These are phyloP conservation scores for Fusarium sp. DNA, from an alignment of 2,329 filamentous ascomycete species.

Conservation along the genomic window DNA sequence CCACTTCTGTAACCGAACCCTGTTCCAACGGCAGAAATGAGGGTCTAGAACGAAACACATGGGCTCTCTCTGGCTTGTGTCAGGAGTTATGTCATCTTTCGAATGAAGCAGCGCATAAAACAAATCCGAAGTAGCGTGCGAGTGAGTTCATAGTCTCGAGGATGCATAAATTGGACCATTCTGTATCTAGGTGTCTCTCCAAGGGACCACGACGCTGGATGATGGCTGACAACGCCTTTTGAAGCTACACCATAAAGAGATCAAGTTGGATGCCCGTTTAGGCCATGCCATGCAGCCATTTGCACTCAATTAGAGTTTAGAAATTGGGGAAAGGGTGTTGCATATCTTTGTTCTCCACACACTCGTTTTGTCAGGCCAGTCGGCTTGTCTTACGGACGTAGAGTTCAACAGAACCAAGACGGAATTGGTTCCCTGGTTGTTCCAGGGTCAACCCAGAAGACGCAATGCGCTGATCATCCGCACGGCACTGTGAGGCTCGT, in stretches of 20 bases:
- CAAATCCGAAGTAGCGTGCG: background rate
- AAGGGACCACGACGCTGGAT: constrained; percentile 19
- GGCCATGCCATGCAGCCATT: background rate
- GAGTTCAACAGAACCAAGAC: constrained; percentile 31
- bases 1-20: background rate
- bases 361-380: constrained; percentile 9
- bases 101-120: background rate
- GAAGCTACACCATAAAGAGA: constrained; percentile 21
- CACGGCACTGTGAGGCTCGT: constrained; percentile 28
- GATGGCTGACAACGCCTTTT: constrained; percentile 12
- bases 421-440: constrained; percentile 26
- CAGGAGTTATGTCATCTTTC: background rate
- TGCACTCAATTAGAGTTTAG: constrained; percentile 38
- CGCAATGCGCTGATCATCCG: constrained; percentile 29
- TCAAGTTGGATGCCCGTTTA: constrained; percentile 19
- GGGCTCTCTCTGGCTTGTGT: background rate
- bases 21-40: background rate
- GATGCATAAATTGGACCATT: background rate
- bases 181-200: background rate
- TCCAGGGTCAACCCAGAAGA: constrained; percentile 34
- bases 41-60: background rate
- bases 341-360: constrained; percentile 29
- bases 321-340: constrained; percentile 31
- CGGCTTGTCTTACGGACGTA: constrained; percentile 32
- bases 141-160: background rate